Conservation (phyloP, 768 basidiomycete genomes). For the Termitomyces sp. region DNA sequence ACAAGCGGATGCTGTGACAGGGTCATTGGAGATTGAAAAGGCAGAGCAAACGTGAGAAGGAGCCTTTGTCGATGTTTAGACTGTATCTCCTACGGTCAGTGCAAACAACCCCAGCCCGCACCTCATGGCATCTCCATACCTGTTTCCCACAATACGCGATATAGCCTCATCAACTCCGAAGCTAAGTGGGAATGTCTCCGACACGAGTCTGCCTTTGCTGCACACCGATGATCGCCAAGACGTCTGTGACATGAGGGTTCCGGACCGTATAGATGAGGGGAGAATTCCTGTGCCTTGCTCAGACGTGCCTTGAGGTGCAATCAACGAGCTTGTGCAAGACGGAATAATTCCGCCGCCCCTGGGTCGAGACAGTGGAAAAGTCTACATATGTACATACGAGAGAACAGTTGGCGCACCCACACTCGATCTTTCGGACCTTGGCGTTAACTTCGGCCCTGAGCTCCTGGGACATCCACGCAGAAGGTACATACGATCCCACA, state of each 20-base stretch:
- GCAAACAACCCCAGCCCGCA: no score
- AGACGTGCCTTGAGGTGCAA: slow-evolving; percentile 20
- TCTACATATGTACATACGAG: no score
- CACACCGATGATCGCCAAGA: slow-evolving; percentile 13
- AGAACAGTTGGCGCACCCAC: slow-evolving; percentile 25
- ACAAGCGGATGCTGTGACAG: not conserved
- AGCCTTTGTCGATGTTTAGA: not conserved
- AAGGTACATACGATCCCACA: slow-evolving; percentile 17
- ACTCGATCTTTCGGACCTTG: slow-evolving; percentile 23
- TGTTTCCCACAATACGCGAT: slow-evolving; percentile 23
- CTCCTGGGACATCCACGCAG: slow-evolving; percentile 21
- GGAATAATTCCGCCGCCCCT: slow-evolving; percentile 11
- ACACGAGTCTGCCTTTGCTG: slow-evolving; percentile 19
- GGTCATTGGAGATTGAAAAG: not conserved
- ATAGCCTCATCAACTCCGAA: slow-evolving; percentile 22
- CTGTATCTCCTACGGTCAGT: not conserved
- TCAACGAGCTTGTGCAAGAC: slow-evolving; percentile 13
- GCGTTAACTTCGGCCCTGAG: slow-evolving; percentile 10
- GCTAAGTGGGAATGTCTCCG: slow-evolving; percentile 18
- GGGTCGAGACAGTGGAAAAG: slow-evolving; percentile 16
- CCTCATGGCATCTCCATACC: slow-evolving; percentile 25
- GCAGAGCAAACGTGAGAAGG: not conserved
- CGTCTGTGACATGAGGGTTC: slow-evolving; percentile 25
- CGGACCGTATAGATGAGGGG: slow-evolving; percentile 15
- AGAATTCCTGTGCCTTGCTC: slow-evolving; percentile 16